Evolutionary conservation across 805 yeast species (phyloP), one percentile per base, ranked within the genome.

Genomic region (Komagataella populi): DNA sequence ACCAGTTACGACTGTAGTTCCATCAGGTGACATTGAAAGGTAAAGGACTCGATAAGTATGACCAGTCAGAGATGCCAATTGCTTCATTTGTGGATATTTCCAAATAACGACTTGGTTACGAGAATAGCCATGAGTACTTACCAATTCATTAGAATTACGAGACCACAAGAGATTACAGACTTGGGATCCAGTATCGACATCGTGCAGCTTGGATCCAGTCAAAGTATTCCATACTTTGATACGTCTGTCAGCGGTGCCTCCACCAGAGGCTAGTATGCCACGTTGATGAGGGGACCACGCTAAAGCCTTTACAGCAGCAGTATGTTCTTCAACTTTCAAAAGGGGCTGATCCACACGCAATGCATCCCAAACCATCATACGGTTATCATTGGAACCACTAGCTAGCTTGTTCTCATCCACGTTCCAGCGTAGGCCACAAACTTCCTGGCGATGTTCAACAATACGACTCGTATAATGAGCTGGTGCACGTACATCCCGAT

Each of bases 241-340:
- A 45, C 83, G 76, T 52, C 91, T 80, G 66, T 93, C 99, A 1
- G 95, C 90, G 0, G 98, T 89, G 44, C 99, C 99, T 17, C 99
- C 99, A 14, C 99, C 99, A 1, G 93, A 79, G 1, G 98, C 98
- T 51, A 93, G 66, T 2, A 90, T 75, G 1, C 98, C 97, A 51
- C 97, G 72, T 63, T 88, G 96, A 63, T 93, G 98, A 2, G 99
- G 98, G 1, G 95, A 86, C 99, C 99, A 93, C 1, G 96, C 87
- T 50, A 93, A 76, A 0, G 98, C 99, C 67, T 93, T 93, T 3
- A 93, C 95, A 0, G 99, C 99, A 1, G 98, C 97, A 16, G 78
- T 80, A 64, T 93, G 98, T 55, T 88, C 96, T 2, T 74, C 71
- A 59, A 89, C 84, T 53, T 74, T 82, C 61, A 82, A 77, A 24